Conservation (phyloP, 2,329 filamentous ascomycete genomes). For the Xylariaceae sp. region DNA sequence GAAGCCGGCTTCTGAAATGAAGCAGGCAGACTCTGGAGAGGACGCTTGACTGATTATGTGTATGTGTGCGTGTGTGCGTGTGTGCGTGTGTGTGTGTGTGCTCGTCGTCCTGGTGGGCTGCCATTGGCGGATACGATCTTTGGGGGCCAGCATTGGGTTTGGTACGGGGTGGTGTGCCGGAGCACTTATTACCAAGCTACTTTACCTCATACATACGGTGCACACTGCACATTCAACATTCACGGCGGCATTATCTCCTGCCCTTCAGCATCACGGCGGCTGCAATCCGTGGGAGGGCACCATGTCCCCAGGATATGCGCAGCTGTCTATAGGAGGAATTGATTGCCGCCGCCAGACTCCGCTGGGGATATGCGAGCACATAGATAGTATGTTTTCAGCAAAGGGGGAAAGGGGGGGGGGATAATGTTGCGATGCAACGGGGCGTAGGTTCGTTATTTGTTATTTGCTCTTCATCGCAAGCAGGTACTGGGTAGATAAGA, state of each 20-base stretch:
- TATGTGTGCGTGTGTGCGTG: not conserved
- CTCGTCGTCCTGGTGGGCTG: not conserved
- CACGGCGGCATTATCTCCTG: not conserved
- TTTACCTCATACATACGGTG: too few relatives aligned
- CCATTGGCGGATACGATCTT: slow-evolving; percentile 13
- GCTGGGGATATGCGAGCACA: slow-evolving; percentile 1
- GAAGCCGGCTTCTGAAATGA: not conserved
- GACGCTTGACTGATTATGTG: not conserved
- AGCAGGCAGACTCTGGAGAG: not conserved
- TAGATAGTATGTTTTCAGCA: slow-evolving; percentile 3
- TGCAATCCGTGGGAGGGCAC: not conserved
- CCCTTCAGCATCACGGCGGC: not conserved
- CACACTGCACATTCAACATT: not conserved
- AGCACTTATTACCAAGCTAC: not conserved
- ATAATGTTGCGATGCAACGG: slow-evolving; percentile 7
- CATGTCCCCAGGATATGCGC: not conserved
- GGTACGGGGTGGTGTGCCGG: not conserved
- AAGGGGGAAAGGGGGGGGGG: not conserved
- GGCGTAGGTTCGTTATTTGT: not conserved
- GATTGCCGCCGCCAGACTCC: not conserved
- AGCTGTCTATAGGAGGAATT: slow-evolving; percentile 1
- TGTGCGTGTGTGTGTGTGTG: not conserved
- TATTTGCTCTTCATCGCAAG: too few relatives aligned
- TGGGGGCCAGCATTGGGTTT: not conserved
- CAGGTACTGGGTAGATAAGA: not conserved